Evolutionary conservation across 768 basidiomycete genomes (phyloP).

Genomic region (Fistulinella prunicolor): DNA sequence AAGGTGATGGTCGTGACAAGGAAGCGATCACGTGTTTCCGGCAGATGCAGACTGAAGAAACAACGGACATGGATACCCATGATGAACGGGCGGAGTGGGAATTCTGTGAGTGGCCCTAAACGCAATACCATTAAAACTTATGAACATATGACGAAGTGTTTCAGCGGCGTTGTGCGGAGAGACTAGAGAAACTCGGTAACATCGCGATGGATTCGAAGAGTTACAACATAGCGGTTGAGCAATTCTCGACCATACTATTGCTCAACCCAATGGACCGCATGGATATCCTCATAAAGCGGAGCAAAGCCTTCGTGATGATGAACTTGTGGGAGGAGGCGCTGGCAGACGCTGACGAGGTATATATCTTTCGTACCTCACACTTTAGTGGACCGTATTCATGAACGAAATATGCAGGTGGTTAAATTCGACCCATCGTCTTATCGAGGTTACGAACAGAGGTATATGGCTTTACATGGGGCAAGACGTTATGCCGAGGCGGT

Average conservation of each 20-base stretch:
- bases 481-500: background rate
- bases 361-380: no score
- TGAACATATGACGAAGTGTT: background rate
- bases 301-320: background rate
- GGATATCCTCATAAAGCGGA: conserved; percentile 3
- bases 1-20: background rate
- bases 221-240: background rate
- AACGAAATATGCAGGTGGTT: conserved; percentile 9
- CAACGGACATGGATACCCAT: background rate
- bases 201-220: background rate
- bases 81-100: background rate
- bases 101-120: background rate
- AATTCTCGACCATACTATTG: background rate
- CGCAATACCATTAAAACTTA: no score
- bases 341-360: conserved; percentile 6
- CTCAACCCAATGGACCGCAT: background rate
- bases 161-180: background rate
- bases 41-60: background rate
- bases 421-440: conserved; percentile 1
- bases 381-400: no score
- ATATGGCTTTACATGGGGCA: conserved; percentile 1
- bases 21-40: background rate
- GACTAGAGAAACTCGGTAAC: background rate
- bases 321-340: conserved; percentile 1
- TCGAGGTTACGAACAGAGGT: background rate